These are phyloP conservation scores for Tulasnella sp. DNA, from an alignment of 768 basidiomycete species.

Conservation along the genomic window DNA sequence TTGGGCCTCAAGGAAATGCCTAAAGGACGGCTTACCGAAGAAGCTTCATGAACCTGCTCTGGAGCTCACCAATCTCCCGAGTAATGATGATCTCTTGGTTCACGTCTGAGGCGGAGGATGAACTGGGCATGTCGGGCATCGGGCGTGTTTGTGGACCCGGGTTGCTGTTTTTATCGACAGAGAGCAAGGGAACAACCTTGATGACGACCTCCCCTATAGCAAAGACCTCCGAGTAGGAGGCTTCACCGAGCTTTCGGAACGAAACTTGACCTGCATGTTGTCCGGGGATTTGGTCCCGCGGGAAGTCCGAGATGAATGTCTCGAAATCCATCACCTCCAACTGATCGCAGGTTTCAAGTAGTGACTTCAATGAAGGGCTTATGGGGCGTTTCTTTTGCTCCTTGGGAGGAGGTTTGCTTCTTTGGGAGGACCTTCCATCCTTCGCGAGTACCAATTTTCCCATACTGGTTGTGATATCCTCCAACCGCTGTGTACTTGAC, in stretches of 20 bases:
- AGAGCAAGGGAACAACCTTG: slow-evolving; percentile 73
- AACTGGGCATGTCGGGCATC: slow-evolving; percentile 51
- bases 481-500: not conserved
- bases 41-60: slow-evolving; percentile 70
- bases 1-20: not conserved
- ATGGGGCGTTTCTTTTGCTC: not conserved
- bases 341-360: slow-evolving; percentile 57
- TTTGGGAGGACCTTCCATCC: not conserved
- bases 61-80: slow-evolving; percentile 65
- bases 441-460: not conserved
- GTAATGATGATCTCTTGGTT: slow-evolving; percentile 76
- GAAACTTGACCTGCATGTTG: slow-evolving; percentile 21
- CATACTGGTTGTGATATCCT: not conserved
- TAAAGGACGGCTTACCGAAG: slow-evolving; percentile 39
- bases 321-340: slow-evolving; percentile 49
- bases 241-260: slow-evolving; percentile 90
- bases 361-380: slow-evolving; percentile 18
- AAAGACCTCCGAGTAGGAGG: slow-evolving; percentile 94
- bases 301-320: slow-evolving; percentile 74
- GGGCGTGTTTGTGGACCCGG: slow-evolving; percentile 13
- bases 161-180: slow-evolving; percentile 33
- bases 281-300: slow-evolving; percentile 40
- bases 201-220: slow-evolving; percentile 83
- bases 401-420: not conserved
- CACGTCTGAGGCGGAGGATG: slow-evolving; percentile 65